Evolutionary conservation across 2,329 filamentous ascomycete genomes (phyloP), one percentile per base, ranked within the genome.

Genomic region (Colletotrichum gigasporum): DNA sequence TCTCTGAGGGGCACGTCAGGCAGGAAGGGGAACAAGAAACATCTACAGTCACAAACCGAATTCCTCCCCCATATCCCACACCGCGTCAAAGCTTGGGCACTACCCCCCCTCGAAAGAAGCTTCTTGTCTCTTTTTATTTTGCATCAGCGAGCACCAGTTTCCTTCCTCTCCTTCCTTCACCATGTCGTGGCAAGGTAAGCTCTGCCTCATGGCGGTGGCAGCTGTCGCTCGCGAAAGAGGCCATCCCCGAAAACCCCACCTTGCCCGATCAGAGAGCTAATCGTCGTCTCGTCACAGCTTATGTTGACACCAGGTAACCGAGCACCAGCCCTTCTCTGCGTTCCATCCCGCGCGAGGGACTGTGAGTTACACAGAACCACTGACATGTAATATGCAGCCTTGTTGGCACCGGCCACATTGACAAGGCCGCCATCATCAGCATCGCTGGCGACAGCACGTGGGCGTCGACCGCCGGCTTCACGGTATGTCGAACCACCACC

Each of bases 381-480:
- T 65, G 44, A 65, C 50, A 28, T 56, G 54, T 34, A 39, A 18
- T 26, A 18, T 67, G 71, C 75, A 97, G 93, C 87, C 88, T 97
- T 73, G 87, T 96, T 74, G 90, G 85, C 81, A 90, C 86, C 72
- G 90, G 90, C 74, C 90, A 94, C 77, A 80, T 97, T 75, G 91
- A 96, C 83, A 90, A 93, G 83, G 94, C 87, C 73, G 91, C 92
- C 75, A 94, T 97, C 78, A 89, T 96, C 84, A 94, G 91, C 79
- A 82, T 81, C 69, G 91, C 91, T 71, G 92, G 93, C 72, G 91
- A 92, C 80, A 93, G 90, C 76, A 85, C 88, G 72, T 96, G 93
- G 93, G 93, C 93, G 66, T 77, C 83, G 41, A 89, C 89, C 26
- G 20, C 86, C 56, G 87, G 84, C 70, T 97, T 97, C 83, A 82